Evolutionary conservation across 495 filamentous ascomycete genomes (phyloP), one percentile per base, ranked within the genome.

Genomic region (Durotheca rogersii): DNA sequence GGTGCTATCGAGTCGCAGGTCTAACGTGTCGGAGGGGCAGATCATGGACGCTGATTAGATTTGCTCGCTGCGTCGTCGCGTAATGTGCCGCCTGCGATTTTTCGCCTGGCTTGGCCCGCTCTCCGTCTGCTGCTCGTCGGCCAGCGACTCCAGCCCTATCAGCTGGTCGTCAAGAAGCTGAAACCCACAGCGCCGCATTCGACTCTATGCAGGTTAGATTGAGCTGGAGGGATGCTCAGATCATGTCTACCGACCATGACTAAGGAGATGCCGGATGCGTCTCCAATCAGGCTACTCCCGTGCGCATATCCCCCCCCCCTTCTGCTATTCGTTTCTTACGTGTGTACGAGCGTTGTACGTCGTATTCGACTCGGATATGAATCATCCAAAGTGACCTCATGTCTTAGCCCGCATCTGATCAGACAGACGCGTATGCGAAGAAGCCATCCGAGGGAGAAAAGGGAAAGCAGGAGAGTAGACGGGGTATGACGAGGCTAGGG

Each of bases 151-250:
- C 56, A 59, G 56, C 56, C 56, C 46, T 59, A 59, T 59, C 56
- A 53, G 56, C 56, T 59, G 9, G n/a, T n/a, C 9, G 23, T 27
- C 9, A 23, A 20, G 33, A 47, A 59, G 50, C 56, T 59, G 56
- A 59, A 59, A 59, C 56, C 42, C 53, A 41, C 41, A 47, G 50
- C n/a, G n/a, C 56, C 54, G 46, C 46, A 54, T 54, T 27, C 41
- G 18, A 30, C 39, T 29, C 39, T 44, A 53, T 59, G 56, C 56
- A 59, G 34, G 50, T 54, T 59, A 59, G 41, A 59, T 59, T 59
- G 56, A 59, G 56, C 41, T 59, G 50, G 44, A 54, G 18, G 36
- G 47, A 17, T 18, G 10, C 14, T 20, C n/a, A 38, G 21, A 41
- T 21, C 44, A 27, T n/a, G n/a, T 14, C 29, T 35, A 35, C 34